phyloP scores from a whole-genome alignment of 768 basidiomycete species.

The Dacryopinax primogenitus region DNA sequence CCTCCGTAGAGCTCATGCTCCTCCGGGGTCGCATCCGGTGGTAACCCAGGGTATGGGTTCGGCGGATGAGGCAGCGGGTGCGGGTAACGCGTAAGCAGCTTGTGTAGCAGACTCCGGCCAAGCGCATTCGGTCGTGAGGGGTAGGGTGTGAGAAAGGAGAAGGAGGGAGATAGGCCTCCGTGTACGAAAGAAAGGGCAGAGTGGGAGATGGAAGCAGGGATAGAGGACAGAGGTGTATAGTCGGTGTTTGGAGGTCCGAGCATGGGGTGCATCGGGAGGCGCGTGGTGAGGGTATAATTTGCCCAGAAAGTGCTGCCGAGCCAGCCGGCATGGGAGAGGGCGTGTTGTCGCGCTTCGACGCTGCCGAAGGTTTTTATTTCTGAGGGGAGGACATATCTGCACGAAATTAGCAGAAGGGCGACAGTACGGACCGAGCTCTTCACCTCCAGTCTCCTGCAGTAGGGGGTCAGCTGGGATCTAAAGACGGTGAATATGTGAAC shows the following conservation, averaged over 20 bases:
- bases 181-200: slow-evolving; percentile 86
- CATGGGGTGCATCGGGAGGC: slow-evolving; percentile 64
- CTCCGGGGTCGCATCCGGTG: slow-evolving; percentile 46
- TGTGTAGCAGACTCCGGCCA: slow-evolving; percentile 52
- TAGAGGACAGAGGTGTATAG: slow-evolving; percentile 35
- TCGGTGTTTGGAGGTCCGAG: slow-evolving; percentile 54
- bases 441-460: slow-evolving; percentile 73
- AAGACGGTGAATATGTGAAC: neutral
- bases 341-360: slow-evolving; percentile 54
- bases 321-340: slow-evolving; percentile 52
- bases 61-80: slow-evolving; percentile 72
- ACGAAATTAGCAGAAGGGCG: slow-evolving; percentile 16
- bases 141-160: slow-evolving; percentile 62
- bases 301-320: slow-evolving; percentile 71
- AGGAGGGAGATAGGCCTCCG: slow-evolving; percentile 73
- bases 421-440: slow-evolving; percentile 18
- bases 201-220: slow-evolving; percentile 44
- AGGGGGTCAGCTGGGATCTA: neutral
- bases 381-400: slow-evolving; percentile 68
- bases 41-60: slow-evolving; percentile 42
- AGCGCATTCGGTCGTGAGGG: slow-evolving; percentile 71
- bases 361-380: slow-evolving; percentile 77
- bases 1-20: slow-evolving; percentile 60
- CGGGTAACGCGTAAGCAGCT: slow-evolving; percentile 51
- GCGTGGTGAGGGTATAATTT: slow-evolving; percentile 72